Conservation (phyloP, 495 filamentous ascomycete genomes). For the Talaromyces thailandensis region DNA sequence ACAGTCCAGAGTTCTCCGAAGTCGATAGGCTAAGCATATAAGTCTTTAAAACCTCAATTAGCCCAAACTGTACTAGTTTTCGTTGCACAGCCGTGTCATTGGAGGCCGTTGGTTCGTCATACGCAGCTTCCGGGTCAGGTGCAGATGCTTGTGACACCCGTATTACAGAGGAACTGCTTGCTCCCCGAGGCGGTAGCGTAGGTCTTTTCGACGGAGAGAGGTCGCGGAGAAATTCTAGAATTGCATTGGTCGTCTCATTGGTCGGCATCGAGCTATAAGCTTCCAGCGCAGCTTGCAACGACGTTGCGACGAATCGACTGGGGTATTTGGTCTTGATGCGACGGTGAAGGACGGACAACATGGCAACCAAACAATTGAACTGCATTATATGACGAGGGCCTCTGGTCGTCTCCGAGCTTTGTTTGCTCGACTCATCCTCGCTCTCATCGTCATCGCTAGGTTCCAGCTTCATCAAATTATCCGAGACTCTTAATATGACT, state of each 20-base stretch:
- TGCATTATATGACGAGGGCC: conserved; percentile 33
- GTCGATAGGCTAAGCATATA: conserved; percentile 53
- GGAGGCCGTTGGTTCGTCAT: conserved; percentile 36
- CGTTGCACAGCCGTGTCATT: conserved; percentile 53
- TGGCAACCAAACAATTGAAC: conserved; percentile 68
- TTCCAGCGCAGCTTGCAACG: conserved; percentile 65
- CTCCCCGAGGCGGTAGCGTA: conserved; percentile 60
- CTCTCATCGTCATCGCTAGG: conserved; percentile 45
- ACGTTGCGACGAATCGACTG: conserved; percentile 85
- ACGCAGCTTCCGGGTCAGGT: conserved; percentile 70
- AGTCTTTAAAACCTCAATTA: conserved; percentile 75
- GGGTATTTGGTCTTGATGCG: conserved; percentile 87
- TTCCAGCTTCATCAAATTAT: conserved; percentile 54
- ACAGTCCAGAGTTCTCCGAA: conserved; percentile 57
- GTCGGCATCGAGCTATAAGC: conserved; percentile 51
- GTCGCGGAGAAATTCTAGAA: conserved; percentile 67
- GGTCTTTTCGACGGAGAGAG: conserved; percentile 67
- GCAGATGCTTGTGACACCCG: conserved; percentile 42
- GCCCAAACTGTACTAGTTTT: conserved; percentile 74
- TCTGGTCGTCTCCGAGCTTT: background rate
- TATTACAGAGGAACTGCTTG: conserved; percentile 38
- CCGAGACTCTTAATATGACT: conserved; percentile 81
- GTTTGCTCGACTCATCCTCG: conserved; percentile 21
- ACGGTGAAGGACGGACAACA: conserved; percentile 77
- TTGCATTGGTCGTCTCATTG: conserved; percentile 60